A percentile compares a stretch with the other conserved stretches of the same genome.
These are phyloP conservation scores for Lepiota venenata DNA, from an alignment of 768 basidiomycete genomes.

Conservation along the genomic window DNA sequence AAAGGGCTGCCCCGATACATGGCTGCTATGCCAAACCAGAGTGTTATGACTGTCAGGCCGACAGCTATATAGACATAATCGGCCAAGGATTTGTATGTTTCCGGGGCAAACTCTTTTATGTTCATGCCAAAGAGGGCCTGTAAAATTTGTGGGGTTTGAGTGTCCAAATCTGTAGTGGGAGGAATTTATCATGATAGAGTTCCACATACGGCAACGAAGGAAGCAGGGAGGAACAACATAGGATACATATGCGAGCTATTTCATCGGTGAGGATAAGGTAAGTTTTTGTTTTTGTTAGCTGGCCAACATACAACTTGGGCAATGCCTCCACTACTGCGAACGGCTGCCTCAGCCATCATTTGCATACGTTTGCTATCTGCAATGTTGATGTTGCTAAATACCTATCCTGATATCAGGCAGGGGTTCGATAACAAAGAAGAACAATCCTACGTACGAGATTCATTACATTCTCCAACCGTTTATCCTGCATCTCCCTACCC, in stretches of 20 bases:
- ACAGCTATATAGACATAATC: too few relatives aligned
- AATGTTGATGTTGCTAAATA: conserved; percentile 45
- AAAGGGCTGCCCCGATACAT: too few relatives aligned
- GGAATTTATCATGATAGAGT: background rate
- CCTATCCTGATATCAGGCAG: conserved; percentile 33
- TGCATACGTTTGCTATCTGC: conserved; percentile 43
- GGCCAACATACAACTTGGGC: background rate
- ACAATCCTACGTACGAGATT: too few relatives aligned
- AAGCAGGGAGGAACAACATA: conserved; percentile 16
- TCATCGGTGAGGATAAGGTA: conserved; percentile 19
- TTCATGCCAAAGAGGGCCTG: conserved; percentile 60
- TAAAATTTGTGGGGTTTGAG: background rate
- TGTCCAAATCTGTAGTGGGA: too few relatives aligned
- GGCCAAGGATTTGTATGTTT: conserved; percentile 7
- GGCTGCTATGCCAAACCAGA: too few relatives aligned
- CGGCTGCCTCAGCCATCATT: conserved; percentile 35
- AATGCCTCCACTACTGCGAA: conserved; percentile 27
- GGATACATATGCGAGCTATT: conserved; percentile 18
- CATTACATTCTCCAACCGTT: conserved; percentile 49
- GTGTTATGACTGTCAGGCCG: too few relatives aligned
- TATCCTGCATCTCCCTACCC: conserved; percentile 37
- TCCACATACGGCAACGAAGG: conserved; percentile 20
- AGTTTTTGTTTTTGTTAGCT: background rate
- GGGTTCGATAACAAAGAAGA: too few relatives aligned
- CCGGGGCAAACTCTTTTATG: conserved; percentile 34